Evolutionary conservation across 2,329 filamentous ascomycete genomes (phyloP).

Genomic region (Trichoderma breve): DNA sequence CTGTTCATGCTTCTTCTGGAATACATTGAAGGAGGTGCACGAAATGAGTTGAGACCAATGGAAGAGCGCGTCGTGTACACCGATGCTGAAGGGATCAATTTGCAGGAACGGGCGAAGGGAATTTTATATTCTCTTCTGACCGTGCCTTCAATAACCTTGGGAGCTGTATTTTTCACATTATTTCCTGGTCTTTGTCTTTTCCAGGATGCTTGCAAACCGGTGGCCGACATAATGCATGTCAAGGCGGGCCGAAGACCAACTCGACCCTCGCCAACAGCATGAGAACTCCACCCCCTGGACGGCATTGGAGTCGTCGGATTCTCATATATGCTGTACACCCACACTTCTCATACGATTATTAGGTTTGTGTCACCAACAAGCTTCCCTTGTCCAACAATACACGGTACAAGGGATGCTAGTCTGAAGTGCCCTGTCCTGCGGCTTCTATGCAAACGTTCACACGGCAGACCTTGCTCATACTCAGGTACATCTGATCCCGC

Average conservation of each 20-base stretch:
- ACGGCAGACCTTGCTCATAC: neutral
- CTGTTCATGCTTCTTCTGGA: neutral
- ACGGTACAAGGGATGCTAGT: neutral
- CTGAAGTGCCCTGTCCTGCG: neutral
- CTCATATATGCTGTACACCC: neutral
- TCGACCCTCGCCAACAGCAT: neutral
- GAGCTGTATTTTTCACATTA: neutral
- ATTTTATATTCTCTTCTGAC: neutral
- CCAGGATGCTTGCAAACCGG: neutral
- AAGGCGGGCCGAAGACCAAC: neutral
- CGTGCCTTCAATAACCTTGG: neutral
- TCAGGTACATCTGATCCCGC: neutral
- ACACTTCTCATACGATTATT: constrained; percentile 2
- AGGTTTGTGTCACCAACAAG: neutral
- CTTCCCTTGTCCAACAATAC: neutral
- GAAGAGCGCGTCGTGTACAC: neutral
- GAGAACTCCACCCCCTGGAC: neutral
- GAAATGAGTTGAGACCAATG: neutral
- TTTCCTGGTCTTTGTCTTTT: neutral
- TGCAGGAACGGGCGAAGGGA: neutral
- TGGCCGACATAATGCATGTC: neutral
- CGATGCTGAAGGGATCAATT: neutral
- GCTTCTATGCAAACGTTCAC: neutral
- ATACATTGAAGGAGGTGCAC: neutral
- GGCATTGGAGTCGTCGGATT: neutral